Evolutionary conservation across 73 alveolate genomes (phyloP), one percentile per base, ranked within the genome.

Genomic region (Breviolum minutum): DNA sequence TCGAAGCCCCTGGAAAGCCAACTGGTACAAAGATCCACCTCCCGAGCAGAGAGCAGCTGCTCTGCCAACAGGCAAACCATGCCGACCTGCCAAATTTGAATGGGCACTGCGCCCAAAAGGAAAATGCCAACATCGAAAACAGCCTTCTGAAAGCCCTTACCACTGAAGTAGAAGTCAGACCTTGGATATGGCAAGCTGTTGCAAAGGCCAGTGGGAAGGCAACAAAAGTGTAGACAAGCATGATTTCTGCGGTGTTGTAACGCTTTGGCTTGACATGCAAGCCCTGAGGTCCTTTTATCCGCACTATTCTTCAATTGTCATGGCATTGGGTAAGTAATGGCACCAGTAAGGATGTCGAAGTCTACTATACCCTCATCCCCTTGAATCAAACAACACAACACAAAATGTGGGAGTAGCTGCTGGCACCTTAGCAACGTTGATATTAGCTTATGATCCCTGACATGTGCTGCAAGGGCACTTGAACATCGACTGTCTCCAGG

Each of bases 61-160:
- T 92, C 98, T 62, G 98, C 98, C 90, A 92, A 74, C 48, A 92
- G 81, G 90, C 98, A 92, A 4, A 92, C 61, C 91, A 73, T 92
- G n/a, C 40, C 98, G 68, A 92, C 98, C 98, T 92, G 79, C 14
- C 73, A 27, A 12, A 54, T 20, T n/a, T n/a, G n/a, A 9, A 29
- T 11, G 14, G 40, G 32, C 71, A 82, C 1, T 14, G 54, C 16
- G 62, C 69, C 12, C 64, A 9, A 29, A 79, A 79, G 6, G 64
- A 27, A 26, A 27, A 63, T 12, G 87, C 87, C n/a, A n/a, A 63
- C 62, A 30, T 20, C 63, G 66, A 79, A 8, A 19, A 26, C 27
- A n/a, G 66, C 98, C 98, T 92, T 92, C 90, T 92, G 98, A n/a
- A 92, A 92, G 66, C 98, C 98, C 40, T 92, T 92, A 68, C 98